Evolutionary conservation across 2,329 filamentous ascomycete genomes (phyloP), one percentile per base, ranked within the genome.

Genomic region (Ceratocystis alfenasii): DNA sequence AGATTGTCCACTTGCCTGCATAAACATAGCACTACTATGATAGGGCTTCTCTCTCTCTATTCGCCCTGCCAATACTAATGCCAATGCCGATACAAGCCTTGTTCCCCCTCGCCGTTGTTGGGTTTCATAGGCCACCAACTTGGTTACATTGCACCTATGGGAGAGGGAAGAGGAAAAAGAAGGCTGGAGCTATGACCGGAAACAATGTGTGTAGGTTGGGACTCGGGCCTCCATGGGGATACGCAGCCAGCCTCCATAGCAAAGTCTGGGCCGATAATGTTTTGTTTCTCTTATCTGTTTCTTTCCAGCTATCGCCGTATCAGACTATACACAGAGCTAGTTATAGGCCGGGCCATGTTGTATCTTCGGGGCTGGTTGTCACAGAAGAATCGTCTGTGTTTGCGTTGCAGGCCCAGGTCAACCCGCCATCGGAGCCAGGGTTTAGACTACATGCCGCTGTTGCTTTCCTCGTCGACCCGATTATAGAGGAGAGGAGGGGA

Each of bases 21-120:
- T 41, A 15, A 41, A 41, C 3, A 41, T 12, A 41, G 36, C 36
- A 41, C 36, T 41, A 3, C 3, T 41, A 41, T 15, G 36, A 0
- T 41, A 41, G 3, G 10, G 10, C 36, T 41, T 41, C 36, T 41
- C 33, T 36, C 36, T 36, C 10, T 41, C 12, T 41, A 41, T 41
- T 41, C 48, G 48, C 15, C 53, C 17, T 57, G n/a, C 28, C 10
- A 17, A 30, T 28, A 2, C 15, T 25, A 17, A 17, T 57, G 53
- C 53, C 22, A 59, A 59, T 59, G 15, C 55, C 55, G 55, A 59
- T 4, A 59, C 28, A 36, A 59, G 55, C 55, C 55, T 59, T 59
- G 20, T n/a, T n/a, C 10, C 3, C 12, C 3, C 36, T 15, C 36
- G 36, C 36, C 12, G 3, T 15, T 41, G 36, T 41, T 41, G 4